These are phyloP conservation scores for Podila minutissima DNA, from an alignment of 192 early-diverging fungal genomes.

Conservation along the genomic window DNA sequence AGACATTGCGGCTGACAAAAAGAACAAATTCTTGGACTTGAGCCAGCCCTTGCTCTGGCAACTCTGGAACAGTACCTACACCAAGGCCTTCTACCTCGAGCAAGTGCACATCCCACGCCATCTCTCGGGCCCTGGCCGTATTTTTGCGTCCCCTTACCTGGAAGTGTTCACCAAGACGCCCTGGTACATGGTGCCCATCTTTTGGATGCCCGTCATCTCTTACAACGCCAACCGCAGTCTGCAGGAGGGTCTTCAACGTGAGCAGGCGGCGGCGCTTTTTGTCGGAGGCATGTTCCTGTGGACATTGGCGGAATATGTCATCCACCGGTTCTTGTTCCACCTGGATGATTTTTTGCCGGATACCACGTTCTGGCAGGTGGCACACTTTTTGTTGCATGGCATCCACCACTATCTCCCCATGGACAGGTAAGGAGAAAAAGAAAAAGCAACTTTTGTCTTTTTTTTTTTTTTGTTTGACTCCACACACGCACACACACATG, in stretches of 20 bases:
- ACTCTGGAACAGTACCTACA: conserved; percentile 75
- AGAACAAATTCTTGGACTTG: conserved; percentile 84
- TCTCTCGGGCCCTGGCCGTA: conserved; percentile 75
- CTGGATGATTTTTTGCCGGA: conserved; percentile 90
- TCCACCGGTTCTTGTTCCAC: conserved; percentile 96
- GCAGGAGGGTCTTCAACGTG: conserved; percentile 42
- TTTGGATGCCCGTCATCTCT: conserved; percentile 83
- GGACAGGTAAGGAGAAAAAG: conserved; percentile 74
- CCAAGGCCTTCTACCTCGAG: conserved; percentile 86
- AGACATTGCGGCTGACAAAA: conserved; percentile 55
- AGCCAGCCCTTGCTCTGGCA: conserved; percentile 84
- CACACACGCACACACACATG: not conserved
- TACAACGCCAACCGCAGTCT: conserved; percentile 58
- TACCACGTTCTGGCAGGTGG: conserved; percentile 72
- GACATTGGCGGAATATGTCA: conserved; percentile 89
- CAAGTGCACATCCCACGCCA: conserved; percentile 94
- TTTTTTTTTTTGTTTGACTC: not conserved
- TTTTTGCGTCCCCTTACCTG: conserved; percentile 83
- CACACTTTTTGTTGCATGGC: conserved; percentile 93
- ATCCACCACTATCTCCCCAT: conserved; percentile 97
- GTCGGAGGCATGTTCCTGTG: conserved; percentile 79
- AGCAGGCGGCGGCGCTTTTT: conserved; percentile 58
- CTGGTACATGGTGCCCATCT: conserved; percentile 92
- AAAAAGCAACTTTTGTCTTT: not conserved
- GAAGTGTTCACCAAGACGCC: conserved; percentile 92